Evolutionary conservation across 345 rosid species (phyloP).

Genomic region (Syzygium jambos): DNA sequence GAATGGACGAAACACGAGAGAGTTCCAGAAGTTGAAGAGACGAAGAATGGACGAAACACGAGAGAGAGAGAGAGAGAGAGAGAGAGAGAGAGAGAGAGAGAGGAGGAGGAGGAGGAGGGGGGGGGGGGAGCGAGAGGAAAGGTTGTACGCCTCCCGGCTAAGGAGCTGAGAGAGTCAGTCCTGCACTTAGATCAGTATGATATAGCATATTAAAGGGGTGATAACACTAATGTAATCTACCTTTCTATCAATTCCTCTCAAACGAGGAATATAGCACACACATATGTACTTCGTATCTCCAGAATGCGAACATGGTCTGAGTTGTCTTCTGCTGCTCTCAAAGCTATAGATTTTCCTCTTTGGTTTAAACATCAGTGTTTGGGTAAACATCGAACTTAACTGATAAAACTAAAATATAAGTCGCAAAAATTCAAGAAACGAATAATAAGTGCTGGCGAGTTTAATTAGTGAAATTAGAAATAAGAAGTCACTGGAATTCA

Average conservation of each 20-base stretch:
- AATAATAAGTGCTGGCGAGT: neutral
- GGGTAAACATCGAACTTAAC: neutral
- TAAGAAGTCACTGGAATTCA: neutral
- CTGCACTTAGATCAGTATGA: neutral
- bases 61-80: no score
- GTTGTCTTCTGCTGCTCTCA: neutral
- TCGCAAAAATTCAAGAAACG: neutral
- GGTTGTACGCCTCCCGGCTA: no score
- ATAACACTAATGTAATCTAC: neutral
- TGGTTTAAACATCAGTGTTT: neutral
- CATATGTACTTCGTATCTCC: neutral
- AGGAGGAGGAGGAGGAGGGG: accelerated
- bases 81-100: no score
- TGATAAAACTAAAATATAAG: neutral
- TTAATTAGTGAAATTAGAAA: neutral
- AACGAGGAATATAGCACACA: neutral
- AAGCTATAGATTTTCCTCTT: neutral
- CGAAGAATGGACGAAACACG: no score
- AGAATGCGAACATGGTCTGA: neutral
- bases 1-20: no score
- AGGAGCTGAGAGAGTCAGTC: neutral
- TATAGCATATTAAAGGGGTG: neutral
- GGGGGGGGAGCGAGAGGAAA: no score
- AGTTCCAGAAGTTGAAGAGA: no score
- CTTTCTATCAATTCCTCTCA: neutral